phyloP scores from a whole-genome alignment of 179 eudicot genomes.

The Beta lomatogona region DNA sequence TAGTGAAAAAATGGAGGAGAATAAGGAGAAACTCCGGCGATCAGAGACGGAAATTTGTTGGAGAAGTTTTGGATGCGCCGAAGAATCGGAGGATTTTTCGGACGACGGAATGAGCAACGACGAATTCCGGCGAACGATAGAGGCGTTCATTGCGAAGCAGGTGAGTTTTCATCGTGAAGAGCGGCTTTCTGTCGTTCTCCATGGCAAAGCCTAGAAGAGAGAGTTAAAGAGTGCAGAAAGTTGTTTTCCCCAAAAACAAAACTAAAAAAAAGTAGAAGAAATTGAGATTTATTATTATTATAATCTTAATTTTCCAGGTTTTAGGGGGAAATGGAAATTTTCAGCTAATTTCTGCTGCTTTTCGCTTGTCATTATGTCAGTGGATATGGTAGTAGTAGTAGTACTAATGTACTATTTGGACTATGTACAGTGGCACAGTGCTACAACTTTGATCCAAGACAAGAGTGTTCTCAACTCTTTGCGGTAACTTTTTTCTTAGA shows the following conservation, averaged over 20 bases:
- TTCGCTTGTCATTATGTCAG: slow-evolving; percentile 22
- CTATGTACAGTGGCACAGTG: slow-evolving; percentile 14
- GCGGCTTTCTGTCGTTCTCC: slow-evolving; percentile 58
- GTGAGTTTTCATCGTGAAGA: slow-evolving; percentile 65
- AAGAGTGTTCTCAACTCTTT: slow-evolving; percentile 10
- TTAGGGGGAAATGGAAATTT: neutral
- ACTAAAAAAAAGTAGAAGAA: neutral
- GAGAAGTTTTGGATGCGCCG: slow-evolving; percentile 27
- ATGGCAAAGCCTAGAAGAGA: slow-evolving; percentile 33
- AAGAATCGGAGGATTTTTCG: slow-evolving; percentile 14
- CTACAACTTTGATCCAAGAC: slow-evolving; percentile 7
- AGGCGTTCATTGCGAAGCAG: slow-evolving; percentile 75
- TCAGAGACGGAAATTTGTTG: slow-evolving; percentile 48
- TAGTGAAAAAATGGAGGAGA: neutral
- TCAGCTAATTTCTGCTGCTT: slow-evolving; percentile 22
- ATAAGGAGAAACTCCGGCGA: slow-evolving; percentile 40
- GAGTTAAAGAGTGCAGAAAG: neutral
- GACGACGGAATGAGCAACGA: slow-evolving; percentile 60
- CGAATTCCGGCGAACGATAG: slow-evolving; percentile 66
- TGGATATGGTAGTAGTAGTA: slow-evolving; percentile 8
- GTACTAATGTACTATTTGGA: slow-evolving; percentile 8
- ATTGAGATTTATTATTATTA: neutral
- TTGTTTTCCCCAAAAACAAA: neutral
- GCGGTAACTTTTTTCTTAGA: neutral
- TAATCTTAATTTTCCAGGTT: neutral